phyloP scores from a whole-genome alignment of 306 rosid genomes.

The Spatholobus suberectus region DNA sequence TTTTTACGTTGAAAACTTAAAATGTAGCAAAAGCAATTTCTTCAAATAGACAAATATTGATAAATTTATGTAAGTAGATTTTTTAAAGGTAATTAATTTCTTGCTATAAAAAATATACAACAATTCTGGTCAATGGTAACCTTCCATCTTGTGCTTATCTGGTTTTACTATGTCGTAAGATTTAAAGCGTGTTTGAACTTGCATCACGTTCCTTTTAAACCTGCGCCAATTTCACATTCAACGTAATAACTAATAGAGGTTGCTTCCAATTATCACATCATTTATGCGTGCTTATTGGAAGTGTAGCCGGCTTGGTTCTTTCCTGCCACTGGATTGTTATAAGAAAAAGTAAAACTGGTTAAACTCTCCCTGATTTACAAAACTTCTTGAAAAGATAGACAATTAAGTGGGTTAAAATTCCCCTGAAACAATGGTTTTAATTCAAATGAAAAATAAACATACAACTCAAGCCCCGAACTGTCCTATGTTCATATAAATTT shows the following conservation, averaged over 20 bases:
- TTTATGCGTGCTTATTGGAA: too few relatives aligned
- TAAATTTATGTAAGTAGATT: not conserved
- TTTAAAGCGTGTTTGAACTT: too few relatives aligned
- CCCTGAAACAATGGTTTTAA: not conserved
- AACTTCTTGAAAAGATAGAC: not conserved
- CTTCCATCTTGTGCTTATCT: not conserved
- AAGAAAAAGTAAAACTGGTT: not conserved
- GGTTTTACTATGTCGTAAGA: not conserved
- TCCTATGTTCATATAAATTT: slow-evolving; percentile 26
- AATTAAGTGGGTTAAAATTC: not conserved
- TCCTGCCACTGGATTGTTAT: not conserved
- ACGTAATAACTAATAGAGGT: too few relatives aligned
- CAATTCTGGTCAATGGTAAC: not conserved
- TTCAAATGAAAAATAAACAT: not conserved
- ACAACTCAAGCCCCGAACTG: slow-evolving; percentile 18
- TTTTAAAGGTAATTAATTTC: not conserved
- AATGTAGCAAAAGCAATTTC: too few relatives aligned
- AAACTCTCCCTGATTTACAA: not conserved
- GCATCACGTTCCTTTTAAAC: too few relatives aligned
- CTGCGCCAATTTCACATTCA: too few relatives aligned
- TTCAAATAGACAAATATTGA: too few relatives aligned
- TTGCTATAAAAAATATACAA: not conserved
- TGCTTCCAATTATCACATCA: too few relatives aligned
- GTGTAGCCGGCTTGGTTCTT: not conserved
- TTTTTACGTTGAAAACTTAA: too few relatives aligned